Percentiles rank a stretch among this genome's conserved stretches.
phyloP scores from a whole-genome alignment of 305 asterid species.

The Fraxinus platypoda region DNA sequence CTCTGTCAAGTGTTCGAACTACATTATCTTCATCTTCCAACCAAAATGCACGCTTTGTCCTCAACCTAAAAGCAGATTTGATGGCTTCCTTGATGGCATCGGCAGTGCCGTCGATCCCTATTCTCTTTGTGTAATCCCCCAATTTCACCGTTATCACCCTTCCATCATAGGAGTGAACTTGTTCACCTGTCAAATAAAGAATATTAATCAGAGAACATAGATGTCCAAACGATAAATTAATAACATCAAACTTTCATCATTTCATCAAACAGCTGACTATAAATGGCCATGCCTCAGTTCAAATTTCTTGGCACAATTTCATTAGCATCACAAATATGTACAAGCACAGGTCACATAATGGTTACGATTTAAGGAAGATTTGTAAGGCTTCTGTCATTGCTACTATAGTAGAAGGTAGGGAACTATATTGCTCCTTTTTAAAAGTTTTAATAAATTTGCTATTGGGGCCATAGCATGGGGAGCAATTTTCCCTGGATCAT shows the following conservation, averaged over 20 bases:
- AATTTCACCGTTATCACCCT: conserved; percentile 79
- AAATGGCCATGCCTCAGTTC: background rate
- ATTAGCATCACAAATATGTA: background rate
- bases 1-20: conserved; percentile 74
- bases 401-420: background rate
- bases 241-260: background rate
- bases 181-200: conserved; percentile 50
- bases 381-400: background rate
- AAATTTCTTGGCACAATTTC: background rate
- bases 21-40: conserved; percentile 85
- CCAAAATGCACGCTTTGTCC: conserved; percentile 91
- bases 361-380: background rate
- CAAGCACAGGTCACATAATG: background rate
- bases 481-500: background rate
- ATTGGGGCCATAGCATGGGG: background rate
- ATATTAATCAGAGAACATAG: background rate
- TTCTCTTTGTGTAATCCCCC: conserved; percentile 72
- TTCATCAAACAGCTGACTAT: background rate
- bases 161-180: conserved; percentile 58
- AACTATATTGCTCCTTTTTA: background rate
- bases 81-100: conserved; percentile 84
- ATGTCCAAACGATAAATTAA: background rate
- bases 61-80: conserved; percentile 71
- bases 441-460: background rate
- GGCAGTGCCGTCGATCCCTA: conserved; percentile 78